These are phyloP conservation scores for Larix sibirica DNA, from an alignment of 83 land plant species.

Conservation along the genomic window DNA sequence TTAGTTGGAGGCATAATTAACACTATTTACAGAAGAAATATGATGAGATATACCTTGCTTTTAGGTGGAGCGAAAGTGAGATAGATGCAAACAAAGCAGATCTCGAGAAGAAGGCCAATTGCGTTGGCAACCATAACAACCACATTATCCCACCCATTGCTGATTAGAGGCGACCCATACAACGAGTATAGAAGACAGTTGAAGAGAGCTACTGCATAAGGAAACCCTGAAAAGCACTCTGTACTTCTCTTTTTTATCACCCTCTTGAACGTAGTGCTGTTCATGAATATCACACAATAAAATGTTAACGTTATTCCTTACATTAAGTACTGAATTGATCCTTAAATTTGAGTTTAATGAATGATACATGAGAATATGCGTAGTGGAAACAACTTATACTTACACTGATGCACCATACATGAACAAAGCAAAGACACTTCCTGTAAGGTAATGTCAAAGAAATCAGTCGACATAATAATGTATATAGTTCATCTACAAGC, in stretches of 20 bases:
- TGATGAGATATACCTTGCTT: constrained; percentile 22
- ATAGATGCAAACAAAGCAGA: constrained; percentile 44
- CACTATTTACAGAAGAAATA: too few relatives aligned
- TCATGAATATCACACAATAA: neutral
- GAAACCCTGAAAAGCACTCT: constrained; percentile 52
- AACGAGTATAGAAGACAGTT: constrained; percentile 66
- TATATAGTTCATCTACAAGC: neutral
- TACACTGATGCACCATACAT: neutral
- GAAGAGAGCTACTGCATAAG: constrained; percentile 49
- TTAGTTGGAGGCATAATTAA: too few relatives aligned
- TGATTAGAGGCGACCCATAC: constrained; percentile 64
- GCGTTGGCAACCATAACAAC: constrained; percentile 57
- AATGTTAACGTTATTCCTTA: constrained; percentile 20
- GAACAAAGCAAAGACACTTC: neutral
- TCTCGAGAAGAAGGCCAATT: constrained; percentile 46
- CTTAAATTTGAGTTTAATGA: constrained; percentile 19
- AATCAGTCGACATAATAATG: neutral
- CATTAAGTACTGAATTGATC: constrained; percentile 34
- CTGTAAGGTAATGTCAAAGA: neutral
- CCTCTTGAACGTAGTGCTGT: constrained; percentile 9
- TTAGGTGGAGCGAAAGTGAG: constrained; percentile 29
- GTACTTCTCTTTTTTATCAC: constrained; percentile 44
- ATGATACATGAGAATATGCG: too few relatives aligned
- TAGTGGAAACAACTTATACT: neutral
- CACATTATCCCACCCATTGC: constrained; percentile 47